Evolutionary conservation across 257 asterid species (phyloP).

Genomic region (Solanum habrochaites): DNA sequence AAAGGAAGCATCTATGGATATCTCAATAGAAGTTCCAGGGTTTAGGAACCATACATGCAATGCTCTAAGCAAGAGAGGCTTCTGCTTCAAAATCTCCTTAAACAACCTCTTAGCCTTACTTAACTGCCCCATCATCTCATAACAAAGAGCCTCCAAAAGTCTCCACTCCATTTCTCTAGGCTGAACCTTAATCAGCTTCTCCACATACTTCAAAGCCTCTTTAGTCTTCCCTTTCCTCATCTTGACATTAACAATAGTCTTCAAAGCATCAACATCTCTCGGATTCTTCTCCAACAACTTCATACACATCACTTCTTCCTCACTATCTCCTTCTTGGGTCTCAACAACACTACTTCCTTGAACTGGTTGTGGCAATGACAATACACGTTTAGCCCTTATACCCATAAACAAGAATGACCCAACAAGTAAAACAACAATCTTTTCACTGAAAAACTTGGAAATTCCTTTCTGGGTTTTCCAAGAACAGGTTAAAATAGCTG

Average conservation of each 20-base stretch:
- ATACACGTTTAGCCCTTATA: constrained; percentile 26
- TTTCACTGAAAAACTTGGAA: constrained; percentile 22
- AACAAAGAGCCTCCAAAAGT: constrained; percentile 83
- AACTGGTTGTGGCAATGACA: constrained; percentile 39
- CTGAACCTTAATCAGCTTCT: constrained; percentile 53
- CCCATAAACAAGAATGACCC: constrained; percentile 52
- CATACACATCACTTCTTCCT: constrained; percentile 56
- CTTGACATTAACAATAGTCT: constrained; percentile 58
- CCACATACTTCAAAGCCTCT: constrained; percentile 65
- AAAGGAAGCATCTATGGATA: neutral
- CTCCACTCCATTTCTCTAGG: constrained; percentile 88
- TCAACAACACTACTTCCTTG: constrained; percentile 26
- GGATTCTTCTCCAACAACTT: constrained; percentile 49
- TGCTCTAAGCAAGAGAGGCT: constrained; percentile 83
- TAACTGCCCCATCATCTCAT: constrained; percentile 75
- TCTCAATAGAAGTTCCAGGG: neutral
- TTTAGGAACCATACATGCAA: constrained; percentile 53
- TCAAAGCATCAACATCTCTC: constrained; percentile 40
- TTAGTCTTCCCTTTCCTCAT: constrained; percentile 67
- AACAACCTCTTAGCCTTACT: constrained; percentile 66
- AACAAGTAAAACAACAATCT: constrained; percentile 34
- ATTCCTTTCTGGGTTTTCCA: constrained; percentile 18
- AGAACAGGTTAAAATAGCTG: neutral
- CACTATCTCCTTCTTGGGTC: constrained; percentile 13
- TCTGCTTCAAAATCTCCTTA: constrained; percentile 59